Evolutionary conservation across 306 rosid species (phyloP).

Genomic region (Urtica urens): DNA sequence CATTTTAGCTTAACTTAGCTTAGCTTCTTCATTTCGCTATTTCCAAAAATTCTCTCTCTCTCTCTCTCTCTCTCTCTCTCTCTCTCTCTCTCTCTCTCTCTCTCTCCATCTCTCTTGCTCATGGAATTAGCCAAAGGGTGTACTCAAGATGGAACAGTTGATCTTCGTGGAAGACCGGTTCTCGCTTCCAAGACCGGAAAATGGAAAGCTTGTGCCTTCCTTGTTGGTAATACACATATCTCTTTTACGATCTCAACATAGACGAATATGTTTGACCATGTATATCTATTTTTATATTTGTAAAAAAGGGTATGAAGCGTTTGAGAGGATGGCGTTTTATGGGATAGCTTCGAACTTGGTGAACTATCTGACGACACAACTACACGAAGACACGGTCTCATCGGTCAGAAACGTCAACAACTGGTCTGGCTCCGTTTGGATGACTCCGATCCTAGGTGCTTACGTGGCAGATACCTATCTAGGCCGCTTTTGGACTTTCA

Average conservation of each 20-base stretch:
- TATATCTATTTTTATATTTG: background rate
- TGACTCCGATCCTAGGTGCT: conserved; percentile 91
- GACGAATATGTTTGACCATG: background rate
- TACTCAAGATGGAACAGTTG: conserved; percentile 73
- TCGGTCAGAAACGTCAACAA: conserved; percentile 92
- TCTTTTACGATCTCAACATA: background rate
- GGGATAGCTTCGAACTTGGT: conserved; percentile 89
- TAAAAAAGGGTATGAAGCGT: conserved; percentile 78
- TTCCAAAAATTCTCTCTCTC: too few relatives aligned
- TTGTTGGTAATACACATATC: conserved; percentile 51
- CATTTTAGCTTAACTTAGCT: background rate
- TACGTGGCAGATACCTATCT: conserved; percentile 78
- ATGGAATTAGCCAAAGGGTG: conserved; percentile 54
- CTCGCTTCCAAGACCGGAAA: conserved; percentile 76
- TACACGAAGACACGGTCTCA: conserved; percentile 82
- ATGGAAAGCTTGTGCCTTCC: conserved; percentile 97
- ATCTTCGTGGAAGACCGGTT: conserved; percentile 70
- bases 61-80: too few relatives aligned
- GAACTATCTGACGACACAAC: conserved; percentile 71
- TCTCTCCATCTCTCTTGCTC: too few relatives aligned
- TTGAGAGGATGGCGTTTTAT: conserved; percentile 98
- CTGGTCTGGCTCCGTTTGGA: conserved; percentile 97
- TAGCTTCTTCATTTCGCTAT: background rate
- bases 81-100: background rate
- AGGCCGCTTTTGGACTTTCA: conserved; percentile 99